phyloP scores from a whole-genome alignment of 495 filamentous ascomycete species.

The Hypoxylon subgilvum region DNA sequence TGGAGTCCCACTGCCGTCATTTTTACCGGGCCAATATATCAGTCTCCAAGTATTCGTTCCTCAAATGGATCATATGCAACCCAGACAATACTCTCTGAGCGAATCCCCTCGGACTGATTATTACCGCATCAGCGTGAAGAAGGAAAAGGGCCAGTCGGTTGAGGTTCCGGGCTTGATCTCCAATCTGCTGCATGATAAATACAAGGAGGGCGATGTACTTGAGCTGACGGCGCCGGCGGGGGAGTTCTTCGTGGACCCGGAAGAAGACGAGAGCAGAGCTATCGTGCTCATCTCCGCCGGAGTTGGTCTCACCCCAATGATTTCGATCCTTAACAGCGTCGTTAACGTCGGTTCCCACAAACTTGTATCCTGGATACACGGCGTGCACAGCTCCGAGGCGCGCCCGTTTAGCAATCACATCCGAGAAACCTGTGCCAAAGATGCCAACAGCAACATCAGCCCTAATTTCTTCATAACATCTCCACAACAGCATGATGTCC shows the following conservation, averaged over 20 bases:
- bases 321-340: conserved; percentile 69
- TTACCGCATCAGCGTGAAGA: conserved; percentile 76
- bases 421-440: conserved; percentile 46
- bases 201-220: conserved; percentile 63
- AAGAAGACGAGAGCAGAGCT: conserved; percentile 47
- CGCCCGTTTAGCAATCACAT: conserved; percentile 63
- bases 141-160: conserved; percentile 59
- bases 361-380: conserved; percentile 68
- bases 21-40: conserved; percentile 73
- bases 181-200: conserved; percentile 69
- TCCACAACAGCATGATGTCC: conserved; percentile 51
- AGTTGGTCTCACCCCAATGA: conserved; percentile 71
- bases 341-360: conserved; percentile 50
- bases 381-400: conserved; percentile 53
- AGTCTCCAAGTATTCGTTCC: conserved; percentile 65
- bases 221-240: conserved; percentile 71
- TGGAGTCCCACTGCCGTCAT: conserved; percentile 62
- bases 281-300: conserved; percentile 75
- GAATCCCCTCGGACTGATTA: conserved; percentile 63
- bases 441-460: conserved; percentile 44
- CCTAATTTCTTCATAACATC: conserved; percentile 50
- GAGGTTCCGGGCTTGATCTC: conserved; percentile 68
- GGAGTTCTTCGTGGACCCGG: conserved; percentile 68
- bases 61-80: conserved; percentile 62
- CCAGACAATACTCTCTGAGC: conserved; percentile 76